phyloP scores from a whole-genome alignment of 306 rosid species.

The Rosa persica region DNA sequence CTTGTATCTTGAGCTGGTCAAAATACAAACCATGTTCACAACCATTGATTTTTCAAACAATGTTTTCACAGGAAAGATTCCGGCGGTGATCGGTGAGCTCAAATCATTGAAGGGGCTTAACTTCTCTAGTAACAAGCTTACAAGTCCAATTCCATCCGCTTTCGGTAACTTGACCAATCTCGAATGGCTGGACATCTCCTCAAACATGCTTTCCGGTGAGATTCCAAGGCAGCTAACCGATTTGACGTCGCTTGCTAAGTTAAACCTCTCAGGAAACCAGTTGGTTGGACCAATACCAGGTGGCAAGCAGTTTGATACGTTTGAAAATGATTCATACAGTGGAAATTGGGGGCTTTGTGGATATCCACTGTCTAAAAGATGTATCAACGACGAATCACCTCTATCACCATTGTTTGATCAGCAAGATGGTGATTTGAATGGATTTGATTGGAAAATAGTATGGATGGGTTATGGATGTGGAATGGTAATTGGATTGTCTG shows the following conservation, averaged over 20 bases:
- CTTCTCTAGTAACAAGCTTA: background rate
- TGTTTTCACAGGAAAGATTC: constrained; percentile 4
- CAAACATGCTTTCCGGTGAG: background rate
- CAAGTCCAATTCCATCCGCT: background rate
- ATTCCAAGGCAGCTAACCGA: background rate
- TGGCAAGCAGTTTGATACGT: background rate
- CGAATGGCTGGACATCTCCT: background rate
- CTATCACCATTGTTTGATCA: background rate
- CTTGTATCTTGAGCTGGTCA: background rate
- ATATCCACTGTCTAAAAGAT: background rate
- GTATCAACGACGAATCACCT: background rate
- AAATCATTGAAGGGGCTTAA: constrained; percentile 11
- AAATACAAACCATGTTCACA: background rate
- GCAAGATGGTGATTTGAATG: background rate
- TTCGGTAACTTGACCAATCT: background rate
- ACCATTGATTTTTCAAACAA: constrained; percentile 12
- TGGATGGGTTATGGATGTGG: background rate
- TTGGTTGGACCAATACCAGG: background rate
- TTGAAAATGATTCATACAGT: background rate
- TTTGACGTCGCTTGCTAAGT: background rate
- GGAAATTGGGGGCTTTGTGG: constrained; percentile 1
- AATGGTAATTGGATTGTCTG: background rate
- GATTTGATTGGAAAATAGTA: constrained; percentile 9
- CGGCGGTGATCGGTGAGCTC: background rate
- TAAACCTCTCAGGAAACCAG: background rate